Percentiles rank a stretch among this genome's conserved stretches.
These are phyloP conservation scores for Apiotrichum montevideense DNA, from an alignment of 1,284 basidiomycete species.

Conservation along the genomic window DNA sequence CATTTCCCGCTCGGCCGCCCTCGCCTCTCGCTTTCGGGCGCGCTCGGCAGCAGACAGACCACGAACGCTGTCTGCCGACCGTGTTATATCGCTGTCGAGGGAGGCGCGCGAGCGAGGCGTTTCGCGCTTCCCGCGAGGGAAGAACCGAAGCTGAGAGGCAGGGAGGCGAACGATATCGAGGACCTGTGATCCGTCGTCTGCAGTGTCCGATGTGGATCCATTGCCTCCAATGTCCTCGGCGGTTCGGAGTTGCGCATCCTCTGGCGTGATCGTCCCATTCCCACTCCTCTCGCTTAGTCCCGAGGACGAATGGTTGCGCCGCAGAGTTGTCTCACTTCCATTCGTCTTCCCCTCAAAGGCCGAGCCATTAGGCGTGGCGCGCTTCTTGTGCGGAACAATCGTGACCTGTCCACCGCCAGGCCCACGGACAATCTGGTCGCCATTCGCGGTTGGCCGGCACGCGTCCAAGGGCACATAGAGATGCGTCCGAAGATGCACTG, in stretches of 20 bases:
- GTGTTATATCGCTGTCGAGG: conserved; percentile 12
- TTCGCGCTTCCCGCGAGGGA: conserved; percentile 23
- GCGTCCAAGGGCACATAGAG: conserved; percentile 66
- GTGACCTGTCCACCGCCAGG: conserved; percentile 36
- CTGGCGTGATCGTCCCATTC: not conserved
- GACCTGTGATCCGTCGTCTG: conserved; percentile 3
- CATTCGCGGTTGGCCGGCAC: conserved; percentile 39
- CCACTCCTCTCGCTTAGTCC: not conserved
- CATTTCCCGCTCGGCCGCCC: not conserved
- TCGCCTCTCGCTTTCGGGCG: not conserved
- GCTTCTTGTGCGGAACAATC: conserved; percentile 24
- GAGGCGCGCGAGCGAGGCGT: conserved; percentile 12
- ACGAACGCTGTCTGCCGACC: conserved; percentile 5
- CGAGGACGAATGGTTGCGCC: too few species aligned
- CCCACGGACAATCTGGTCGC: conserved; percentile 30
- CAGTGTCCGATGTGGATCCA: not conserved
- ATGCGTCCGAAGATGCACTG: conserved; percentile 73
- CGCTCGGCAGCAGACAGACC: not conserved
- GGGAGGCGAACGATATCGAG: conserved; percentile 42
- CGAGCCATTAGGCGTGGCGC: not conserved
- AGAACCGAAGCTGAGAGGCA: conserved; percentile 43
- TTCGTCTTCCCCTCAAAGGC: conserved; percentile 18
- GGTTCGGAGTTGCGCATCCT: not conserved
- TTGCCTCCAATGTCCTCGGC: not conserved
- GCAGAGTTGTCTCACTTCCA: not conserved